phyloP scores from a whole-genome alignment of 1,284 basidiomycete species.

The Microbotryum saponariae region DNA sequence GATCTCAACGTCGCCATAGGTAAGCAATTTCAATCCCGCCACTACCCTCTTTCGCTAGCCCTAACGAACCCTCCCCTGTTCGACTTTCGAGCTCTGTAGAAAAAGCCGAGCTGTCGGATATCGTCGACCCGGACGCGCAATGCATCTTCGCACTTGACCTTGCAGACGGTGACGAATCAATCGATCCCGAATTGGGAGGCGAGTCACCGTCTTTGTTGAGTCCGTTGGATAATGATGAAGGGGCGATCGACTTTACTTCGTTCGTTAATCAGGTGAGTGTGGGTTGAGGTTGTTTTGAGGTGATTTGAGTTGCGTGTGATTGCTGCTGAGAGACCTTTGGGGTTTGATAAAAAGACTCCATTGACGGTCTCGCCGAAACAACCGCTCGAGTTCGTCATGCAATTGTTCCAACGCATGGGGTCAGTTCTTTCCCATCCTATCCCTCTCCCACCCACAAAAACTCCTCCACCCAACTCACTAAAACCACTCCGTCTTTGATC shows the following conservation, averaged over 20 bases:
- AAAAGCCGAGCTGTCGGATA: constrained; percentile 57
- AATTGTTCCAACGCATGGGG: constrained; percentile 93
- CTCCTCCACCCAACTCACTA: constrained; percentile 15
- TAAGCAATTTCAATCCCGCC: constrained; percentile 36
- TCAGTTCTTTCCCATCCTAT: constrained; percentile 45
- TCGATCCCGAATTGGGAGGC: neutral
- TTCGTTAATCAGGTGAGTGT: constrained; percentile 78
- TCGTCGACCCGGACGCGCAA: constrained; percentile 56
- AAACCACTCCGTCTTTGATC: neutral
- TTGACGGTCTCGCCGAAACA: constrained; percentile 87
- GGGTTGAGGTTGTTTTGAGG: too few species aligned
- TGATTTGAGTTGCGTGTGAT: too few species aligned
- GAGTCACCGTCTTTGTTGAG: neutral
- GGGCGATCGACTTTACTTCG: constrained; percentile 65
- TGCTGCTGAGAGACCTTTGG: neutral
- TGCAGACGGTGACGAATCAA: constrained; percentile 17
- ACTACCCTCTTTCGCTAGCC: neutral
- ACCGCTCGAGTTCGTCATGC: constrained; percentile 92
- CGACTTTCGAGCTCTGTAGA: constrained; percentile 46
- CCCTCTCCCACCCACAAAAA: neutral
- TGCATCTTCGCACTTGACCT: constrained; percentile 55
- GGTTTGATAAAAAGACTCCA: constrained; percentile 56
- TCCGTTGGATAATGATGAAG: constrained; percentile 22
- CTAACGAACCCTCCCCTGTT: neutral
- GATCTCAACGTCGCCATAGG: constrained; percentile 81